phyloP scores from a whole-genome alignment of 768 basidiomycete genomes.

The Lentinula lateritia region DNA sequence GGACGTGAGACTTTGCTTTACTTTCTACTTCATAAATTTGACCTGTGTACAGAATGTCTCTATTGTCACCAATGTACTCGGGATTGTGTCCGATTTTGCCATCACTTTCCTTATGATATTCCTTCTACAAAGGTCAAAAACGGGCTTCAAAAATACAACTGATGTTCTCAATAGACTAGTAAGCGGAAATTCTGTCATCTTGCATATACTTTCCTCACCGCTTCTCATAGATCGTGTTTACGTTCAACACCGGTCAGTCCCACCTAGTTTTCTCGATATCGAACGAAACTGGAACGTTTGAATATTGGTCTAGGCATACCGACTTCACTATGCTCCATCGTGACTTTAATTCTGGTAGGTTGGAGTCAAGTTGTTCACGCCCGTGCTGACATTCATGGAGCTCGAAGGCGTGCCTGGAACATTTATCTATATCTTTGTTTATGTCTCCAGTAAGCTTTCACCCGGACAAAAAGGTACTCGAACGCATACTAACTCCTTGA shows the following conservation, averaged over 20 bases:
- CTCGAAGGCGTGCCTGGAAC: slow-evolving; percentile 1
- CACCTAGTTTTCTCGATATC: not conserved
- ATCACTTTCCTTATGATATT: slow-evolving; percentile 6
- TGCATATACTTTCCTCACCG: not conserved
- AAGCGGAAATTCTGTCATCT: not conserved
- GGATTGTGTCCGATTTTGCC: not conserved
- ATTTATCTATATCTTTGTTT: slow-evolving; percentile 8
- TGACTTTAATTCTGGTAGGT: slow-evolving; percentile 4
- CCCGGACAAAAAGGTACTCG: not conserved
- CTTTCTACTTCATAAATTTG: not conserved
- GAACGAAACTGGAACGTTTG: not conserved
- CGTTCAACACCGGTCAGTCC: slow-evolving; percentile 7
- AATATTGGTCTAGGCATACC: not conserved
- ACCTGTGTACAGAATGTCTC: not conserved
- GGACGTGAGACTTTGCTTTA: not conserved
- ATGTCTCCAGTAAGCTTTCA: not conserved
- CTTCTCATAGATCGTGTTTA: slow-evolving; percentile 6
- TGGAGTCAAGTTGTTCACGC: not conserved
- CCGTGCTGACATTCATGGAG: not conserved
- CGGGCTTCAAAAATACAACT: slow-evolving; percentile 4
- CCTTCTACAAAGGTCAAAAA: slow-evolving; percentile 6
- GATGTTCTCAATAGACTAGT: slow-evolving; percentile 9
- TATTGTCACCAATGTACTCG: slow-evolving; percentile 5
- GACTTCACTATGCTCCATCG: slow-evolving; percentile 1
- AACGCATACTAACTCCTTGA: not conserved